A percentile compares a stretch with the other conserved stretches of the same genome.
phyloP scores from a whole-genome alignment of 2,329 filamentous ascomycete genomes.

The Aspergillus pseudoterreus region DNA sequence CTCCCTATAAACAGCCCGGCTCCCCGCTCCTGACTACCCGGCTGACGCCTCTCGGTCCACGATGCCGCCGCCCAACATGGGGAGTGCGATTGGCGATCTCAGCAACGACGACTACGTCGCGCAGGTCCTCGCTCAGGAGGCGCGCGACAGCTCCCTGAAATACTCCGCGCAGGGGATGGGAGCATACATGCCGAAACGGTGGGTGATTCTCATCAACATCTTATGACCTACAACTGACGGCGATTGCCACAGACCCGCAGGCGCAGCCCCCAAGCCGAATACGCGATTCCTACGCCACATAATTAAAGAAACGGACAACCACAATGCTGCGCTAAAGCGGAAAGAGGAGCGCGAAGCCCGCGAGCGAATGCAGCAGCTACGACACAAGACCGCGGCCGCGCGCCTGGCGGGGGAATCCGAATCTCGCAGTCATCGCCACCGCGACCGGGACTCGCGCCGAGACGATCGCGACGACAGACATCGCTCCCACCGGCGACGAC shows the following conservation, averaged over 20 bases:
- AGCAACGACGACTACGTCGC: conserved; percentile 62
- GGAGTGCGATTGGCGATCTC: conserved; percentile 44
- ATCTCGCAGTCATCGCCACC: conserved; percentile 20
- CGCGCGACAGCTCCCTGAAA: conserved; percentile 66
- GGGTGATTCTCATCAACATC: conserved; percentile 15
- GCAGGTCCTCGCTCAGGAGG: conserved; percentile 73
- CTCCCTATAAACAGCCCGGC: not conserved
- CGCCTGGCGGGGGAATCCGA: conserved; percentile 21
- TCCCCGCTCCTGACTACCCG: not conserved
- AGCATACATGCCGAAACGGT: conserved; percentile 59
- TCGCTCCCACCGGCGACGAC: conserved; percentile 25
- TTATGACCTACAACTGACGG: not conserved
- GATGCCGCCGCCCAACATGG: conserved; percentile 26
- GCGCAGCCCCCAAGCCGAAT: conserved; percentile 78
- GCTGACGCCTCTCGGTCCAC: conserved; percentile 4
- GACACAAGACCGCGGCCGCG: conserved; percentile 31
- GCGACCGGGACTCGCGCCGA: not conserved
- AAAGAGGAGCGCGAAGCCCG: conserved; percentile 79
- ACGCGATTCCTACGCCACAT: conserved; percentile 85
- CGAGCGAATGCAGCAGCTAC: conserved; percentile 62
- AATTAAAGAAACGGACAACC: conserved; percentile 79
- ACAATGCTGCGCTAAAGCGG: conserved; percentile 82
- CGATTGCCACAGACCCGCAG: conserved; percentile 51
- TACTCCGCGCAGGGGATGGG: conserved; percentile 73
- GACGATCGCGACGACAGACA: conserved; percentile 20